Base-by-base conservation (phyloP, 192 early-diverging fungal genomes). In the Haplosporangium gracile region DNA sequence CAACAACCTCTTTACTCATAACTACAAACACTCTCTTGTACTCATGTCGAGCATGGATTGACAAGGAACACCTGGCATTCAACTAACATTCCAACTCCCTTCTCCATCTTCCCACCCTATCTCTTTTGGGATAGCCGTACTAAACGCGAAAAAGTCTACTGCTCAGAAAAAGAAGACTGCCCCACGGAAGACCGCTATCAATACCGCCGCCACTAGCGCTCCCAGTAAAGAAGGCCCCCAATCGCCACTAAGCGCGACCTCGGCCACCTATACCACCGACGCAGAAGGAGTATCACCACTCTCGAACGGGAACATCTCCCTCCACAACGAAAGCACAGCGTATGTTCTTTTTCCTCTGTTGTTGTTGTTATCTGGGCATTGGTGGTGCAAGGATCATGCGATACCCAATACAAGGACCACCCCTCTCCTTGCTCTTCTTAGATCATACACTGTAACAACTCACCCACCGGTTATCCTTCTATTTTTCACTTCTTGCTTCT, bases 71-170 rank as follows among this genome's bases (percentile, higher is more conserved):
- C 34, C 38, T 70, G 34, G 6, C 69, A 70, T 70, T 70, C 38
- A 65, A 22, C 49, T 51, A 51, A 51, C 49, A 51, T 51, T 51
- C 49, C 16, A 51, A 51, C 49, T 16, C 15, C 20, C 69, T 36
- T 40, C 18, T 36, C 36, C 40, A 72, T 45, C 71, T 45, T 45
- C n/a, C 42, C 38, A 72, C n/a, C 26, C 43, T 45, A 3, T 40
- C 13, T 72, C n/a, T 10, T 72, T 72, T 72, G 16, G 65, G 29
- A 40, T 75, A 86, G 84, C 84, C 38, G 83, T 85, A 34, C 22
- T 86, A 29, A 86, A 86, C 70, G 78, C 84, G 68, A 86, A 86
- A 55, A 86, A 79, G 72, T 65, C 84, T 11, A 78, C 70, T 34
- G 84, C 76, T 0, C 84, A 86, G 40, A 86, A 86, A 51, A 86